phyloP scores from a whole-genome alignment of 1,284 basidiomycete genomes.

The Puccinia triticina region DNA sequence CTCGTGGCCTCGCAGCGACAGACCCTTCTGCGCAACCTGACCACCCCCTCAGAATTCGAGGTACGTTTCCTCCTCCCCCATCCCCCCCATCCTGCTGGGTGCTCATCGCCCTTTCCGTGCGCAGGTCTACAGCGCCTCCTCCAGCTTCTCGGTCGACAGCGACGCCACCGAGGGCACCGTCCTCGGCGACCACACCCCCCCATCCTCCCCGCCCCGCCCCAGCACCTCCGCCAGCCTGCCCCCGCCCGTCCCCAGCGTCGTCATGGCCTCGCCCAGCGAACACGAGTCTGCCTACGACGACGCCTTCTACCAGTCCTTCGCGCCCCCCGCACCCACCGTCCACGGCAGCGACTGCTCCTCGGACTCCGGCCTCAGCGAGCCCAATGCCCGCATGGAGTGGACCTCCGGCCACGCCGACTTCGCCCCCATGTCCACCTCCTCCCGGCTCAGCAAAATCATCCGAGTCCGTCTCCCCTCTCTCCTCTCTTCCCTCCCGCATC shows the following conservation, averaged over 20 bases:
- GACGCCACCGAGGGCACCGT: conserved; percentile 4
- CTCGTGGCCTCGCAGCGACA: background rate
- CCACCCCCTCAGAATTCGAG: conserved; percentile 30
- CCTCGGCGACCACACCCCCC: background rate
- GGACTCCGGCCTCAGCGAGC: background rate
- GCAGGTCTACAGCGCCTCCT: conserved; percentile 30
- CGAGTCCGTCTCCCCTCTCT: background rate
- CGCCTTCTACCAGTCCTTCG: conserved; percentile 21
- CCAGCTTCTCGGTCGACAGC: conserved; percentile 12
- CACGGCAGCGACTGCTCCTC: conserved; percentile 33
- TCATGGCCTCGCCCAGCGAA: conserved; percentile 36
- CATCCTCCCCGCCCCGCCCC: background rate
- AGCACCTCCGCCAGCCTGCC: background rate
- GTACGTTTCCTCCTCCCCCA: background rate
- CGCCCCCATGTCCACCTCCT: conserved; percentile 28
- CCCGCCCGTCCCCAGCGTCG: background rate
- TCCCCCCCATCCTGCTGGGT: background rate
- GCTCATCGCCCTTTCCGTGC: background rate
- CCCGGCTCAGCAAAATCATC: conserved; percentile 33
- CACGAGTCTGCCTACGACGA: conserved; percentile 50
- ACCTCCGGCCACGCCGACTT: background rate
- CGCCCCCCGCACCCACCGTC: conserved; percentile 12
- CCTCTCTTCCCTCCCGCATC: background rate
- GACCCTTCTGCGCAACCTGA: background rate
- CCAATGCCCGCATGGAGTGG: conserved; percentile 29